Evolutionary conservation across 306 rosid species (phyloP), one percentile per base, ranked within the genome.

Genomic region (Casuarina glauca): DNA sequence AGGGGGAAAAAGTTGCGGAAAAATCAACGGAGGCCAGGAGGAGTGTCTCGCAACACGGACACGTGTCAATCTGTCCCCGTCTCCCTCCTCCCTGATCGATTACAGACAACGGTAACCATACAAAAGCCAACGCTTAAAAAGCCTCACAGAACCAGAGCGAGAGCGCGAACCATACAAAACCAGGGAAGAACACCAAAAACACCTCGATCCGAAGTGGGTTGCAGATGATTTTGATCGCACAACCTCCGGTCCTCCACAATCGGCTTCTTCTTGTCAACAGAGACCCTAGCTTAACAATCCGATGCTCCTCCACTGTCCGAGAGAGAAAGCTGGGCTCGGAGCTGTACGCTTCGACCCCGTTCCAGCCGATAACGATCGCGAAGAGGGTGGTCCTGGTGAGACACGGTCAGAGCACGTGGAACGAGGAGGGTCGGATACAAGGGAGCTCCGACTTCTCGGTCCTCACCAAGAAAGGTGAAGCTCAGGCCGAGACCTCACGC

Each of bases 341-440:
- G 79, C 85, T 85, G 3, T 68, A 69, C 20, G 45, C 87, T 50
- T 83, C 86, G 72, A 39, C 48, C 20, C 77, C 86, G 42, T 83
- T 90, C 43, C 93, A 86, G 63, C 86, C 86, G 2, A 75, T 89
- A 16, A 90, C 67, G 85, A 74, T 63, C 36, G 83, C 90, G 2
- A 94, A 92, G 91, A 87, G 97, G 70, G 97, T 94, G 54, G 92
- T 95, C 46, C 83, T 92, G 80, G 97, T 95, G 69, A 86, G 98
- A 84, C 98, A 95, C 54, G 97, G 97, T 5, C 96, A 95, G 86
- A 95, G 98, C 87, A 95, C 93, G 17, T 95, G 98, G 98, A 95
- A 95, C 45, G 96, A 91, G 55, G 97, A 95, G 66, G 98, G 97
- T 9, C 83, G 97, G 77, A 94, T 94, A 70, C 97, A 94, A 86